A percentile compares a stretch with the other conserved stretches of the same genome.
These are phyloP conservation scores for Prosopis cineraria DNA, from an alignment of 306 rosid genomes.

Conservation along the genomic window DNA sequence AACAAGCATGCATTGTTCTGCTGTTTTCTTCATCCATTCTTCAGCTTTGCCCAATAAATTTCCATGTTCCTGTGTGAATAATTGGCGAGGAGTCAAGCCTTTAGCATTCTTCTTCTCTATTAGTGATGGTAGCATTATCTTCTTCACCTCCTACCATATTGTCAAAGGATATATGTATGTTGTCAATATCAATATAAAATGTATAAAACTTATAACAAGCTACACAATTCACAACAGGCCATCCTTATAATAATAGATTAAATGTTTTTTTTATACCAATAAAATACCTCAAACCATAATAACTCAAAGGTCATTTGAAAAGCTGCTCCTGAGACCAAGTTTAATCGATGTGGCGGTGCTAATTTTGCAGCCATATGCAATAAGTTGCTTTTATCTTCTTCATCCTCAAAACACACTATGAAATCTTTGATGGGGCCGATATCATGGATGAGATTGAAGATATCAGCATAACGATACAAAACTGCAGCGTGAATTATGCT, in stretches of 20 bases:
- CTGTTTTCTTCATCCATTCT: constrained; percentile 58
- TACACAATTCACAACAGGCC: neutral
- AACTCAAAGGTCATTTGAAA: constrained; percentile 48
- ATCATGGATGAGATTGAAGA: constrained; percentile 50
- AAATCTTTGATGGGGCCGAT: constrained; percentile 36
- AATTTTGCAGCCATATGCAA: constrained; percentile 43
- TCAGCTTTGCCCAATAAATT: constrained; percentile 40
- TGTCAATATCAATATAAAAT: neutral
- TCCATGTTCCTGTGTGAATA: constrained; percentile 44
- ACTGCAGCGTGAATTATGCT: constrained; percentile 46
- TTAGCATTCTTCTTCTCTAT: constrained; percentile 34
- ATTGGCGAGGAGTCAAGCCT: constrained; percentile 33
- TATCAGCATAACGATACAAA: constrained; percentile 44
- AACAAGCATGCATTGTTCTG: constrained; percentile 51
- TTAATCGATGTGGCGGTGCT: constrained; percentile 37
- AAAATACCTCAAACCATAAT: constrained; percentile 52
- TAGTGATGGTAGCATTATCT: constrained; percentile 34
- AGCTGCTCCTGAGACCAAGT: constrained; percentile 48
- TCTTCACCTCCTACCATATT: constrained; percentile 49
- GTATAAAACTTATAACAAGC: neutral
- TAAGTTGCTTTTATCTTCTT: constrained; percentile 1
- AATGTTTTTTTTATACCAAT: neutral
- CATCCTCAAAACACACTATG: constrained; percentile 7
- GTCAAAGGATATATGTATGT: neutral
- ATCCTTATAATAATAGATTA: neutral